A percentile compares a stretch with the other conserved stretches of the same genome.
Evolutionary conservation across 2,329 filamentous ascomycete genomes (phyloP).

Genomic region (Cladobotryum protrusum): DNA sequence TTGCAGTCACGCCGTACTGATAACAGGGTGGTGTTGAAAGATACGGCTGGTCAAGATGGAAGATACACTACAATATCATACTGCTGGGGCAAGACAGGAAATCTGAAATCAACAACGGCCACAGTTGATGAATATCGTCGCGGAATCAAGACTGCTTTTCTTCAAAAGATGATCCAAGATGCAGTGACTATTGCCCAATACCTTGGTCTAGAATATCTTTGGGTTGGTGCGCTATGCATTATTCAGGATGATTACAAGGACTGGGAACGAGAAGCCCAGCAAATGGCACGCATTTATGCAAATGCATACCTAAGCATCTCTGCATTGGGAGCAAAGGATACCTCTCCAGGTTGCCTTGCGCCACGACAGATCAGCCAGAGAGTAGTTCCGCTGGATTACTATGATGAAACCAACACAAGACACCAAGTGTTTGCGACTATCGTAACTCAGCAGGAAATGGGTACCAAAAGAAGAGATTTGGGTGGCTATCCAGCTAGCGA

Average conservation of each 20-base stretch:
- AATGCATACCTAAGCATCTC: neutral
- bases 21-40: neutral
- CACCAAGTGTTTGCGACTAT: neutral
- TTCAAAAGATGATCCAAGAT: constrained; percentile 2
- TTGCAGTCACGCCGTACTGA: neutral
- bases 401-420: neutral
- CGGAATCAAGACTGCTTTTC: neutral
- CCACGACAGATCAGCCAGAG: constrained; percentile 1
- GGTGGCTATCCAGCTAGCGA: constrained; percentile 1
- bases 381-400: constrained; percentile 2
- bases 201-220: constrained; percentile 7
- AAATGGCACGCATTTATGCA: neutral
- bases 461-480: neutral
- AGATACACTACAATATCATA: neutral
- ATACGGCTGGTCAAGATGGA: neutral
- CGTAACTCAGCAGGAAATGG: neutral
- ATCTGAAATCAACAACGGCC: neutral
- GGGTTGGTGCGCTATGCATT: constrained; percentile 12
- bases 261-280: neutral
- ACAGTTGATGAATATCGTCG: neutral
- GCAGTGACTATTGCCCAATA: constrained; percentile 1
- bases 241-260: neutral
- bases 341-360: neutral
- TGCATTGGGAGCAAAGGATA: neutral
- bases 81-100: neutral